Evolutionary conservation across 129 eudicot species (phyloP).

Genomic region (Artemisia annua): DNA sequence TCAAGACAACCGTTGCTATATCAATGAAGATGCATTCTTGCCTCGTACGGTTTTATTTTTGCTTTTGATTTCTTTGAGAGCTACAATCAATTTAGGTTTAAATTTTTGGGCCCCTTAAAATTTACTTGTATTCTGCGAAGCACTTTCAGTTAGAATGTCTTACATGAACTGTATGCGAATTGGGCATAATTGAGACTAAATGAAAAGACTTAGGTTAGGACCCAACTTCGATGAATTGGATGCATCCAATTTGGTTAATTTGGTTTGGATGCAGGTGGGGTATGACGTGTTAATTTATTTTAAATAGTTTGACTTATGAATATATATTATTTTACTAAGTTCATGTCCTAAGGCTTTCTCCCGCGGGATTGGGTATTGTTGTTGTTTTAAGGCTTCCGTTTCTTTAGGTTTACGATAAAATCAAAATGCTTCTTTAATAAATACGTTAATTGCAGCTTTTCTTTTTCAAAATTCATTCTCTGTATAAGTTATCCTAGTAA

Average conservation of each 20-base stretch:
- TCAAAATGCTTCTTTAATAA: no score
- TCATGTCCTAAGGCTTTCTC: no score
- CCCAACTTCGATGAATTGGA: no score
- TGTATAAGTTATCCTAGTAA: conserved; percentile 12
- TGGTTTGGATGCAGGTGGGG: no score
- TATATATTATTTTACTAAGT: no score
- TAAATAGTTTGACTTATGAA: no score
- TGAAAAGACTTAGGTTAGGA: neutral
- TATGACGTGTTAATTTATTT: no score
- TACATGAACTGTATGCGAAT: neutral
- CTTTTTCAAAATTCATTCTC: neutral
- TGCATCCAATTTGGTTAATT: no score
- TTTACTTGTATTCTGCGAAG: neutral
- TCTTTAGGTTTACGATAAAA: no score
- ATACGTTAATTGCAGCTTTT: no score
- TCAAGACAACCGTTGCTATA: neutral
- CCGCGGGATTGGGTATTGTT: no score
- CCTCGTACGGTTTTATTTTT: neutral
- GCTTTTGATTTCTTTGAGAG: neutral
- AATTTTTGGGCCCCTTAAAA: neutral
- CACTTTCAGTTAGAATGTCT: neutral
- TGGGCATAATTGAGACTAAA: neutral
- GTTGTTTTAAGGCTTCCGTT: no score
- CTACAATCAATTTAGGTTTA: neutral
- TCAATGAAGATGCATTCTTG: neutral